phyloP scores from a whole-genome alignment of 2,329 filamentous ascomycete species.

The Epichloe sibirici region DNA sequence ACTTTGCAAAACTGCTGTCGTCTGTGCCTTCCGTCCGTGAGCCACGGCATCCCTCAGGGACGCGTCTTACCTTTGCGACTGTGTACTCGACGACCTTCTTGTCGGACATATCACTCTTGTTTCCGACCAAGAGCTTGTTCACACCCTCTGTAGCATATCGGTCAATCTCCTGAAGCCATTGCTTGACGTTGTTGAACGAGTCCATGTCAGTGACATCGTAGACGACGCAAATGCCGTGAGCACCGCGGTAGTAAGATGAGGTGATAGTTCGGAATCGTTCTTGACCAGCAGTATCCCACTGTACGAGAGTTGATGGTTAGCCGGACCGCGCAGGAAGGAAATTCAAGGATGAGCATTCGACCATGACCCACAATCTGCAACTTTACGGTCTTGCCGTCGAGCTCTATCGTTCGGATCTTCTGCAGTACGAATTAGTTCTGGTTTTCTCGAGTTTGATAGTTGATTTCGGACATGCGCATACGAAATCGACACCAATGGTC shows the following conservation, averaged over 20 bases:
- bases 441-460: background rate
- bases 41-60: background rate
- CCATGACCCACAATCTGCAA: conserved; percentile 76
- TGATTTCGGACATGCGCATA: conserved; percentile 38
- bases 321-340: background rate
- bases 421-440: conserved; percentile 25
- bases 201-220: conserved; percentile 99
- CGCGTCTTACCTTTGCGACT: conserved; percentile 81
- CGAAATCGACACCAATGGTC: conserved; percentile 98
- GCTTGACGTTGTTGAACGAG: conserved; percentile 99
- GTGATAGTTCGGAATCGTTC: conserved; percentile 99
- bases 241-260: conserved; percentile 97
- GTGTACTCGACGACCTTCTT: conserved; percentile 99
- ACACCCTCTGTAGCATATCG: conserved; percentile 97
- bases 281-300: conserved; percentile 99
- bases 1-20: background rate
- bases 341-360: background rate
- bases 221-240: conserved; percentile 98
- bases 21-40: background rate
- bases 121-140: conserved; percentile 97
- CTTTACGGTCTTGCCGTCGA: conserved; percentile 99
- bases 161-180: conserved; percentile 99
- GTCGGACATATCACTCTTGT: conserved; percentile 99
- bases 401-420: conserved; percentile 99
- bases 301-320: conserved; percentile 8